A percentile compares a stretch with the other conserved stretches of the same genome.
phyloP scores from a whole-genome alignment of 805 yeast species.

The Saccharomycopsis amapae region DNA sequence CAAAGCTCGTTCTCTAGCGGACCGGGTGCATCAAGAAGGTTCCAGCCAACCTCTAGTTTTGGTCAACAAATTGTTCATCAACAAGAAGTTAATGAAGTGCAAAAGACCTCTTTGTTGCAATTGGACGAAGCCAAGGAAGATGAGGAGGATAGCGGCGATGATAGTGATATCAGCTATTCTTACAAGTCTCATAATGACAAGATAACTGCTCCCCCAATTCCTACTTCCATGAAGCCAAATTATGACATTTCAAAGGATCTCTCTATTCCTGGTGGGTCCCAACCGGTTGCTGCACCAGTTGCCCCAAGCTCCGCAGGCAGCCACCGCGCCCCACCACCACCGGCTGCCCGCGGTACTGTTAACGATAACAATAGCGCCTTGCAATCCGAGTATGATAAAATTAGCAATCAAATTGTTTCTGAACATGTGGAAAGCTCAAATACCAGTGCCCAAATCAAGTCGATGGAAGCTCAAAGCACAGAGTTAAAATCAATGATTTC shows the following conservation, averaged over 20 bases:
- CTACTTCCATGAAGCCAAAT: conserved; percentile 30
- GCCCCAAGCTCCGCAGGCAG: conserved; percentile 18
- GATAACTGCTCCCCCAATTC: conserved; percentile 6
- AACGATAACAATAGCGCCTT: conserved; percentile 19
- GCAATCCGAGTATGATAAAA: conserved; percentile 32
- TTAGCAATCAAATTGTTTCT: conserved; percentile 60
- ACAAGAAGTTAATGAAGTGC: conserved; percentile 29
- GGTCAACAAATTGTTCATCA: conserved; percentile 61
- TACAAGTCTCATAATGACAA: conserved; percentile 12
- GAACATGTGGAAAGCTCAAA: conserved; percentile 86
- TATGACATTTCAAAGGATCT: conserved; percentile 45
- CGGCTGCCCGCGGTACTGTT: conserved; percentile 19
- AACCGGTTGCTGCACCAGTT: conserved; percentile 11
- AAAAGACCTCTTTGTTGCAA: conserved; percentile 26
- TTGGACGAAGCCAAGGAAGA: conserved; percentile 32
- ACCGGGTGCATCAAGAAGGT: conserved; percentile 33
- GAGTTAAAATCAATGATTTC: conserved; percentile 61
- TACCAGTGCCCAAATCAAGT: conserved; percentile 73
- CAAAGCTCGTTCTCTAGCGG: conserved; percentile 1
- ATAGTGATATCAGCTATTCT: conserved; percentile 17
- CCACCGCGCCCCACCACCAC: conserved; percentile 9
- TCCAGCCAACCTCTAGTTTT: conserved; percentile 78
- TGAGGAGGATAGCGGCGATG: conserved; percentile 31
- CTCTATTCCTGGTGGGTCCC: conserved; percentile 27
- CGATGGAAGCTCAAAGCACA: conserved; percentile 69